Evolutionary conservation across 139 green algal species (phyloP).

Genomic region (Chlorella sp.): DNA sequence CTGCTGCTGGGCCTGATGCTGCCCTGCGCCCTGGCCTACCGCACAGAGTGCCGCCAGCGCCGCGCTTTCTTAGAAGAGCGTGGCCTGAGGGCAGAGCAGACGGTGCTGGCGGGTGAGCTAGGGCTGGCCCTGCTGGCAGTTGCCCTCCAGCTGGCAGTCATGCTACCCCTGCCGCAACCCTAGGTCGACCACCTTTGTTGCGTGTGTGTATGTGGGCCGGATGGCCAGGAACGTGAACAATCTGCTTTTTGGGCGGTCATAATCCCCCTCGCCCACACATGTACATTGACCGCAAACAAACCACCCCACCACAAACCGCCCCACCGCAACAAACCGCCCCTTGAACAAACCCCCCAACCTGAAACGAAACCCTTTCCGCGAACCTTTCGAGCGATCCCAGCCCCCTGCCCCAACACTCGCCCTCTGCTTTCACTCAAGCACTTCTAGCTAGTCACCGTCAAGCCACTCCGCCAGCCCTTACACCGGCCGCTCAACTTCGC

Average conservation of each 20-base stretch:
- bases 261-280: too few species aligned
- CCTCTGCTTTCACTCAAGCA: not conserved
- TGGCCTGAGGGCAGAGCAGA: not conserved
- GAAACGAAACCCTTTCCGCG: not conserved
- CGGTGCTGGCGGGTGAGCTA: not conserved
- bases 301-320: not conserved
- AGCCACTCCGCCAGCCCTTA: too few species aligned
- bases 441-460: too few species aligned
- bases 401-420: not conserved
- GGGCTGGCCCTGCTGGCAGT: constrained; percentile 6
- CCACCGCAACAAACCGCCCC: not conserved
- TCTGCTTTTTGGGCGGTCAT: not conserved
- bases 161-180: not conserved
- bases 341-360: not conserved
- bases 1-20: constrained; percentile 1
- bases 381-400: too few species aligned
- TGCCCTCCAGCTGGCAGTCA: not conserved
- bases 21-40: constrained; percentile 4
- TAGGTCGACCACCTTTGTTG: too few species aligned
- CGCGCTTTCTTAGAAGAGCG: not conserved
- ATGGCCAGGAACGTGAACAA: too few species aligned
- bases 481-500: too few species aligned
- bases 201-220: too few species aligned
- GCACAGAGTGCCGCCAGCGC: not conserved
- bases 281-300: too few species aligned